Evolutionary conservation across 495 filamentous ascomycete species (phyloP).

Genomic region (Aspergillus egyptiacus): DNA sequence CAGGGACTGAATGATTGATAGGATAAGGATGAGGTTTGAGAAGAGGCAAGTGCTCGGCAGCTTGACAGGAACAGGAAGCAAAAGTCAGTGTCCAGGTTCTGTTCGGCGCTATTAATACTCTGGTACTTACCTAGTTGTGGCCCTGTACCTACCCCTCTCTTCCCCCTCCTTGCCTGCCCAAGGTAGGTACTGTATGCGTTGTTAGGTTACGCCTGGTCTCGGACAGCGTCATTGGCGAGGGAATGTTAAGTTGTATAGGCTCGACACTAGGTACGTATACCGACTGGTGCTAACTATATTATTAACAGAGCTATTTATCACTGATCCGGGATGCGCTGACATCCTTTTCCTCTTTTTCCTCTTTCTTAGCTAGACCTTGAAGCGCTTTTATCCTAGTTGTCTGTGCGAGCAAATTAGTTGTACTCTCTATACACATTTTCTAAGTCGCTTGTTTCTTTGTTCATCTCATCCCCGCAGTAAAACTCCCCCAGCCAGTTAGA

Average conservation of each 20-base stretch:
- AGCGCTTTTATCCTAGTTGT: background rate
- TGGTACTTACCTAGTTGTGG: too few relatives aligned
- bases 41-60: background rate
- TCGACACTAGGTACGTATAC: too few relatives aligned
- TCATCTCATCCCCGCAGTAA: background rate
- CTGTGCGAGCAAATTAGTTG: too few relatives aligned
- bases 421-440: too few relatives aligned
- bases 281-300: background rate
- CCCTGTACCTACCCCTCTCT: background rate
- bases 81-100: too few relatives aligned
- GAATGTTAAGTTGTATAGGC: too few relatives aligned
- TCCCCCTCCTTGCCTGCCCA: background rate
- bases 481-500: background rate
- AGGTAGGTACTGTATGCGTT: background rate
- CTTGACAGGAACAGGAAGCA: background rate
- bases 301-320: background rate
- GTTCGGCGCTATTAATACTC: conserved; percentile 4
- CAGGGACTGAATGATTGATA: background rate
- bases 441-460: background rate
- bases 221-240: conserved; percentile 1
- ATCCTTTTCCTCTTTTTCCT: background rate
- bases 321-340: background rate
- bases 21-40: background rate
- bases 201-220: background rate
- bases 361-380: background rate